Conservation (phyloP, 352 stramenopile genomes). For the Ophiocytium majus region DNA sequence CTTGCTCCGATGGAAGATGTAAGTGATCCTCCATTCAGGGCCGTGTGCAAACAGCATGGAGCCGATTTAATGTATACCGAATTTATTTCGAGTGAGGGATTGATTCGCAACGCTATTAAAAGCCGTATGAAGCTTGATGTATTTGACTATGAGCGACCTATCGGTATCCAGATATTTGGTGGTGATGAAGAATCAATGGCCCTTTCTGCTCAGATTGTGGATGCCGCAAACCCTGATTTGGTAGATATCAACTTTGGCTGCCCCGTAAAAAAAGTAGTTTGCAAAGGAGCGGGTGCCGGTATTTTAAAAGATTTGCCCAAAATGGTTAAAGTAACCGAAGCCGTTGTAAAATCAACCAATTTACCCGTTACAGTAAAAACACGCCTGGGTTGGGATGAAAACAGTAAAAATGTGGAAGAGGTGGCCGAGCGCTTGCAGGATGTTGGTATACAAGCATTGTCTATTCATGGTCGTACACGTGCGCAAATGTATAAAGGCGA, state of each 20-base stretch:
- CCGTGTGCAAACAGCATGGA: background rate
- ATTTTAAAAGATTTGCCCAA: background rate
- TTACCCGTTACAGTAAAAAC: slow-evolving; percentile 18
- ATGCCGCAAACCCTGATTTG: slow-evolving; percentile 12
- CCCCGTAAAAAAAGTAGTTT: slow-evolving; percentile 7
- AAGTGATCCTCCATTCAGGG: background rate
- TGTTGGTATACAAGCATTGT: background rate
- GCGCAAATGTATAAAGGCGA: slow-evolving; percentile 13
- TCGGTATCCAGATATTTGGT: slow-evolving; percentile 13
- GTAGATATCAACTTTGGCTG: slow-evolving; percentile 9
- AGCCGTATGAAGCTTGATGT: background rate
- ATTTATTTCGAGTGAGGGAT: background rate
- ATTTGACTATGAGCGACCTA: background rate
- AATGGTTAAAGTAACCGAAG: background rate
- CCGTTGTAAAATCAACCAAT: background rate
- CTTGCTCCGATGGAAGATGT: slow-evolving; percentile 11
- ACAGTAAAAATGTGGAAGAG: background rate
- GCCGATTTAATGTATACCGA: slow-evolving; percentile 18
- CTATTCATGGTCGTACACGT: background rate
- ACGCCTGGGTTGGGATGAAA: slow-evolving; percentile 3
- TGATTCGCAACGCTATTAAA: slow-evolving; percentile 9
- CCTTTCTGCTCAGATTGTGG: slow-evolving; percentile 5
- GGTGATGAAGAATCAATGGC: slow-evolving; percentile 11
- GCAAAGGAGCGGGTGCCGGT: background rate
- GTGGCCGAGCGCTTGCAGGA: slow-evolving; percentile 11